These are phyloP conservation scores for Nothopassalora personata DNA, from an alignment of 2,329 filamentous ascomycete species.

Conservation along the genomic window DNA sequence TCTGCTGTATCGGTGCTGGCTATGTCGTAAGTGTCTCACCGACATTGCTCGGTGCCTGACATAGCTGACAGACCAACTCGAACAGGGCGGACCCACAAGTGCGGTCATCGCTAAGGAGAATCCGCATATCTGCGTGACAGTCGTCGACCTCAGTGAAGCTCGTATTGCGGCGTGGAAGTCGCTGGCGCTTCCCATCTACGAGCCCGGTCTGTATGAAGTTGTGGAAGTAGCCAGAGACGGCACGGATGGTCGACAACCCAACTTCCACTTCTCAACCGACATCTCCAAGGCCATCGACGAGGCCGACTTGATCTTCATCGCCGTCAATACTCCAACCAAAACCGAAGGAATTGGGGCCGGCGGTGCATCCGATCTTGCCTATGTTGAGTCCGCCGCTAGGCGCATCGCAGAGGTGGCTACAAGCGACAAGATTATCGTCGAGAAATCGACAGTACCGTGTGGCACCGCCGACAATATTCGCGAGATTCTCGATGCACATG, in stretches of 20 bases:
- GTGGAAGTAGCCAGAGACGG: slow-evolving; percentile 56
- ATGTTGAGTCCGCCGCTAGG: slow-evolving; percentile 63
- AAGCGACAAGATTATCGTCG: slow-evolving; percentile 66
- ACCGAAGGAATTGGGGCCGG: slow-evolving; percentile 63
- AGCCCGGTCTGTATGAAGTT: slow-evolving; percentile 65
- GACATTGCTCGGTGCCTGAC: background rate
- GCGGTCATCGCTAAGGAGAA: slow-evolving; percentile 70
- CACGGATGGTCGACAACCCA: slow-evolving; percentile 48
- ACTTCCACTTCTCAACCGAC: slow-evolving; percentile 69
- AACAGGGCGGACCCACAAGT: slow-evolving; percentile 64
- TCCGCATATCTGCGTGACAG: slow-evolving; percentile 63
- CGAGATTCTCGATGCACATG: slow-evolving; percentile 53
- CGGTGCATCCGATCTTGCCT: slow-evolving; percentile 65
- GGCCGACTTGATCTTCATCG: slow-evolving; percentile 69
- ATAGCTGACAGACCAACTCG: slow-evolving; percentile 11
- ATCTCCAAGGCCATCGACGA: slow-evolving; percentile 56
- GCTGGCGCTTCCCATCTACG: slow-evolving; percentile 66
- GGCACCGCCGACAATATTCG: slow-evolving; percentile 65
- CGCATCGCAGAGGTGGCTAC: slow-evolving; percentile 63
- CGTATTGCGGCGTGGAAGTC: slow-evolving; percentile 72
- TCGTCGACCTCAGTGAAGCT: slow-evolving; percentile 63
- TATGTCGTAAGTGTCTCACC: slow-evolving; percentile 57
- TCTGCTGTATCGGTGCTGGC: slow-evolving; percentile 70
- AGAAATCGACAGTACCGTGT: slow-evolving; percentile 77
- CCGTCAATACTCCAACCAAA: slow-evolving; percentile 78